phyloP scores from a whole-genome alignment of 345 rosid species.

The Citrus trifoliata region DNA sequence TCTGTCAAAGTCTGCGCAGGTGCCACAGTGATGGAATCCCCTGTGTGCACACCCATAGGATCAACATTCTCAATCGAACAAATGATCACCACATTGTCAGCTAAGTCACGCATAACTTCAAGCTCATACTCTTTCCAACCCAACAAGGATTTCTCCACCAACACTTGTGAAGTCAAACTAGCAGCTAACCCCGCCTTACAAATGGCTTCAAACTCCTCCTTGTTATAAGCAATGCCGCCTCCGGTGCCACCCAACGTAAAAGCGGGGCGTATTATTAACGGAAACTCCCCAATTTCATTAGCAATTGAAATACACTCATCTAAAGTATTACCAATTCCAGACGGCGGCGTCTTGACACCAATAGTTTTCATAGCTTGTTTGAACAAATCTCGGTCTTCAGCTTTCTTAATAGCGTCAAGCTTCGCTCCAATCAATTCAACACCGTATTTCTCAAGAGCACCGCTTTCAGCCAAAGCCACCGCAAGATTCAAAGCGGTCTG shows the following conservation, averaged over 20 bases:
- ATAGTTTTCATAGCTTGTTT: constrained; percentile 87
- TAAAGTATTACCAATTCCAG: constrained; percentile 80
- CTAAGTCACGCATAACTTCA: constrained; percentile 97
- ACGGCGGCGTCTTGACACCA: constrained; percentile 89
- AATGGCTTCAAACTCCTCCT: constrained; percentile 78
- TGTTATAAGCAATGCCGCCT: constrained; percentile 95
- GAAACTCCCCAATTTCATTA: constrained; percentile 76
- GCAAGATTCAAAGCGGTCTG: constrained; percentile 96
- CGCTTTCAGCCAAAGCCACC: constrained; percentile 80
- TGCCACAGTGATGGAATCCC: constrained; percentile 96
- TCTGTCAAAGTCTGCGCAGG: constrained; percentile 98
- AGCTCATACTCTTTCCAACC: constrained; percentile 99
- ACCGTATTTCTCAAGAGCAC: constrained; percentile 64
- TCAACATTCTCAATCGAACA: constrained; percentile 97
- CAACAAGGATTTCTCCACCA: constrained; percentile 92
- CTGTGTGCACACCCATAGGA: constrained; percentile 98
- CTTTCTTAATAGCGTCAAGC: constrained; percentile 86
- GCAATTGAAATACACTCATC: constrained; percentile 83
- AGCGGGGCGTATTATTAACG: constrained; percentile 94
- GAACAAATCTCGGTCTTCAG: constrained; percentile 87
- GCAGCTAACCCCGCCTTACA: constrained; percentile 91
- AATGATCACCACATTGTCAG: constrained; percentile 95
- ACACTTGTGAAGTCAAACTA: constrained; percentile 77
- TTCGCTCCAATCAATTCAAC: constrained; percentile 95
- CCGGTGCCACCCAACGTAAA: constrained; percentile 96